Evolutionary conservation across 2,329 filamentous ascomycete genomes (phyloP).

Genomic region (Trichoderma koningiopsis): DNA sequence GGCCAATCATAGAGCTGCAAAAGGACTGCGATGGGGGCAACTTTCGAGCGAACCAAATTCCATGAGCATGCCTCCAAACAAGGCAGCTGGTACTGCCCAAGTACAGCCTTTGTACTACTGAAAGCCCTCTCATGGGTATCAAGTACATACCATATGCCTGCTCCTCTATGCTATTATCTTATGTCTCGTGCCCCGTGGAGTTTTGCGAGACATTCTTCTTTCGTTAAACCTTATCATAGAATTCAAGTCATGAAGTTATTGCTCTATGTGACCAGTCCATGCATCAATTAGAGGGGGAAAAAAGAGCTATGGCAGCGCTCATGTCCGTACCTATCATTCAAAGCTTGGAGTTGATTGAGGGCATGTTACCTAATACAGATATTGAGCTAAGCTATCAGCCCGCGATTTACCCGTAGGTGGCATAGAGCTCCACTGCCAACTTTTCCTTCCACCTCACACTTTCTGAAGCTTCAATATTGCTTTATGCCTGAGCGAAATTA

Average conservation of each 20-base stretch:
- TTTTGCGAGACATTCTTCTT: neutral
- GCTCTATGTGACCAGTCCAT: neutral
- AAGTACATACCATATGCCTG: neutral
- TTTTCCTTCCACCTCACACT: slow-evolving; percentile 17
- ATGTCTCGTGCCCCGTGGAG: neutral
- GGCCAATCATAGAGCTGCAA: slow-evolving; percentile 27
- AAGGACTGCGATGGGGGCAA: neutral
- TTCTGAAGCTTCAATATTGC: slow-evolving; percentile 9
- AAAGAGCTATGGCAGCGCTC: neutral
- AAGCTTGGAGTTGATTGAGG: neutral
- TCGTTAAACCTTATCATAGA: neutral
- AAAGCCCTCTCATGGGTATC: neutral
- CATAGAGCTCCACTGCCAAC: slow-evolving; percentile 11
- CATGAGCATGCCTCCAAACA: neutral
- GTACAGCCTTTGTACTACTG: neutral
- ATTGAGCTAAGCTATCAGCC: neutral
- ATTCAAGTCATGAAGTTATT: neutral
- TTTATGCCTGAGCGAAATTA: slow-evolving; percentile 19
- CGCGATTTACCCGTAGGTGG: slow-evolving; percentile 14
- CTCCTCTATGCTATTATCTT: neutral
- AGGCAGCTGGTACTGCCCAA: neutral
- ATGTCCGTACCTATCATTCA: neutral
- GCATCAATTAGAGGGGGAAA: neutral
- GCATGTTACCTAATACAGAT: neutral
- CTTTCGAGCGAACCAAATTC: slow-evolving; percentile 4